Conservation (phyloP, 257 asterid species). For the Nicotiana obtusifolia region DNA sequence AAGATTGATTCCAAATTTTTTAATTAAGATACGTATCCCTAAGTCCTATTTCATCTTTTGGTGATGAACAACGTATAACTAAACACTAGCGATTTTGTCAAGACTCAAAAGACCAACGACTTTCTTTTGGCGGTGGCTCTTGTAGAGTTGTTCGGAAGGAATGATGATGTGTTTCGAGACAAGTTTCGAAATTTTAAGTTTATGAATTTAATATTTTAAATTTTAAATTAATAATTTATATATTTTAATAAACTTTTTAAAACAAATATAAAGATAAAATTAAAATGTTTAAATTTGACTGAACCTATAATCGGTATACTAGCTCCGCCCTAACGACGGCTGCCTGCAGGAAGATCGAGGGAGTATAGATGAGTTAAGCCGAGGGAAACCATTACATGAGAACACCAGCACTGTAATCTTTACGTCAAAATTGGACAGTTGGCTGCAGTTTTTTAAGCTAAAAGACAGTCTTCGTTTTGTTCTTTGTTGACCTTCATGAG, state of each 20-base stretch:
- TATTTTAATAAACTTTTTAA: too few species aligned
- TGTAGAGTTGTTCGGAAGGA: background rate
- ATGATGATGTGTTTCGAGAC: background rate
- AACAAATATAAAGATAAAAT: too few species aligned
- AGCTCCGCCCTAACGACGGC: background rate
- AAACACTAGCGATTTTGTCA: background rate
- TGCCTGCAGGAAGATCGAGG: too few species aligned
- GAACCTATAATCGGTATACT: too few species aligned
- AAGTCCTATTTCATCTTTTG: background rate
- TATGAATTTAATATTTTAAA: too few species aligned
- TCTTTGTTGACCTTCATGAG: background rate
- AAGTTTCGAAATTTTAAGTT: too few species aligned
- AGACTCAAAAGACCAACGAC: background rate
- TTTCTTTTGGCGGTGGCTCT: background rate
- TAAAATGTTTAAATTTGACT: rapidly evolving
- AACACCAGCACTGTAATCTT: background rate
- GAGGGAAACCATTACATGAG: background rate
- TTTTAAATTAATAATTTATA: too few species aligned
- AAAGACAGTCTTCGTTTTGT: background rate
- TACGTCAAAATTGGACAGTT: background rate
- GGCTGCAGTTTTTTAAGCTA: background rate
- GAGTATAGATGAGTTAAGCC: too few species aligned
- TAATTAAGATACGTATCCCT: background rate
- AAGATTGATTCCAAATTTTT: too few species aligned
- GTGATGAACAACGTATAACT: background rate